Percentiles rank a stretch among this genome's conserved stretches.
Conservation (phyloP, 441 rosid genomes). For the Cnidoscolus chayamansa region DNA sequence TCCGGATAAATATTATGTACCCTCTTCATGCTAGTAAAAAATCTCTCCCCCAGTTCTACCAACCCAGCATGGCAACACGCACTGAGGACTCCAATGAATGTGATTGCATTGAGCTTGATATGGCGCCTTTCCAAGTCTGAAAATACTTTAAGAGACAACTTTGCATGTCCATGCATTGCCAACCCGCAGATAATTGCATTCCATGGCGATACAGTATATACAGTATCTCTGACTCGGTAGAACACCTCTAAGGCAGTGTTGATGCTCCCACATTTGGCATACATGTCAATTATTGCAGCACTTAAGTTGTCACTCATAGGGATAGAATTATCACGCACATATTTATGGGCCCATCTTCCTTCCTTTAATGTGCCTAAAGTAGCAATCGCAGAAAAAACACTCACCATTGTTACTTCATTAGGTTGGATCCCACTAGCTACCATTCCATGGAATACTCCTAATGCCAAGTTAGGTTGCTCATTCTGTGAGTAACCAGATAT, state of each 20-base stretch:
- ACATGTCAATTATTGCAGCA: conserved; percentile 84
- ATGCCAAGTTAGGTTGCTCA: conserved; percentile 48
- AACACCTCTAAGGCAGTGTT: conserved; percentile 55
- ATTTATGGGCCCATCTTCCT: conserved; percentile 62
- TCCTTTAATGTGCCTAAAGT: conserved; percentile 51
- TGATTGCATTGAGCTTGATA: conserved; percentile 58
- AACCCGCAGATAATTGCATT: conserved; percentile 77
- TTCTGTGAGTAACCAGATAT: conserved; percentile 65
- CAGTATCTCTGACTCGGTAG: conserved; percentile 39
- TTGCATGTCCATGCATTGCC: conserved; percentile 66
- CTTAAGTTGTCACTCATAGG: conserved; percentile 54
- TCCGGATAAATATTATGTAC: conserved; percentile 44
- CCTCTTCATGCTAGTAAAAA: conserved; percentile 56
- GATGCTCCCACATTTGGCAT: conserved; percentile 82
- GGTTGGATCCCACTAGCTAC: conserved; percentile 47
- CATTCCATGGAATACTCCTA: conserved; percentile 59
- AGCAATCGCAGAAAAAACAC: conserved; percentile 67
- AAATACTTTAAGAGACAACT: conserved; percentile 58
- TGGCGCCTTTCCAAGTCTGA: conserved; percentile 43
- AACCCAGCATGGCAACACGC: conserved; percentile 78
- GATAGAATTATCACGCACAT: conserved; percentile 39
- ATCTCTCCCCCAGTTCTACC: conserved; percentile 50
- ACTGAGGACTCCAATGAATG: conserved; percentile 71
- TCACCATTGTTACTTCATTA: conserved; percentile 72
- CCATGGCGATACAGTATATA: conserved; percentile 66